phyloP scores from a whole-genome alignment of 1,284 basidiomycete genomes.

The Cryptococcus sp. region DNA sequence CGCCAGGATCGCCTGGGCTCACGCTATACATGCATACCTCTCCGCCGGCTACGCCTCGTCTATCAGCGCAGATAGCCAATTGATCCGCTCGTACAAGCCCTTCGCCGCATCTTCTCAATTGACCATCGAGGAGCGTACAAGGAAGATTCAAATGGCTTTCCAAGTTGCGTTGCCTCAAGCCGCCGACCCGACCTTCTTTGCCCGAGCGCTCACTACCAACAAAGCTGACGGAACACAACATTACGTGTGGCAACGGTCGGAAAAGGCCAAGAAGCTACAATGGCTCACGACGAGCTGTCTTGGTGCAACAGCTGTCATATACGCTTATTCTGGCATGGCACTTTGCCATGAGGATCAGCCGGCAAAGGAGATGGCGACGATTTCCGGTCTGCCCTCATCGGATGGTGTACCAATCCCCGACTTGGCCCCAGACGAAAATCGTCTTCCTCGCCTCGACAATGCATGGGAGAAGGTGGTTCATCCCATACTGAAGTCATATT shows the following conservation, averaged over 20 bases:
- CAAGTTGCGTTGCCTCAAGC: constrained; percentile 20
- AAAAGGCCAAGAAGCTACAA: constrained; percentile 35
- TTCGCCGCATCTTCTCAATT: constrained; percentile 27
- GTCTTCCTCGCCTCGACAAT: constrained; percentile 34
- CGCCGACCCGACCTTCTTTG: constrained; percentile 11
- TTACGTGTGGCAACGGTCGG: constrained; percentile 37
- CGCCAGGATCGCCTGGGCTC: constrained; percentile 48
- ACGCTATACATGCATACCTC: constrained; percentile 50
- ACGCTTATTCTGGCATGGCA: constrained; percentile 45
- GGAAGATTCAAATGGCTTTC: constrained; percentile 33
- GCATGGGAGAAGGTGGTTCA: constrained; percentile 40
- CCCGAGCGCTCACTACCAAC: constrained; percentile 12
- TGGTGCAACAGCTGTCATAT: constrained; percentile 35
- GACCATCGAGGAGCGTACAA: constrained; percentile 22
- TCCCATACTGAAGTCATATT: constrained; percentile 35
- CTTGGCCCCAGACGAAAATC: constrained; percentile 23
- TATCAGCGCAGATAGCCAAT: constrained; percentile 19
- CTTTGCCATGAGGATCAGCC: constrained; percentile 40
- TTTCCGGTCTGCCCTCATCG: constrained; percentile 40
- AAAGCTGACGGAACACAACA: constrained; percentile 16
- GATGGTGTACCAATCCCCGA: constrained; percentile 30
- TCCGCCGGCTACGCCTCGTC: constrained; percentile 27
- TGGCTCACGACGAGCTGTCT: constrained; percentile 39
- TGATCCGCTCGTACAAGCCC: constrained; percentile 37
- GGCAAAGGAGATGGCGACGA: constrained; percentile 29